Evolutionary conservation across 306 rosid species (phyloP), one percentile per base, ranked within the genome.

Genomic region (Rosa persica): DNA sequence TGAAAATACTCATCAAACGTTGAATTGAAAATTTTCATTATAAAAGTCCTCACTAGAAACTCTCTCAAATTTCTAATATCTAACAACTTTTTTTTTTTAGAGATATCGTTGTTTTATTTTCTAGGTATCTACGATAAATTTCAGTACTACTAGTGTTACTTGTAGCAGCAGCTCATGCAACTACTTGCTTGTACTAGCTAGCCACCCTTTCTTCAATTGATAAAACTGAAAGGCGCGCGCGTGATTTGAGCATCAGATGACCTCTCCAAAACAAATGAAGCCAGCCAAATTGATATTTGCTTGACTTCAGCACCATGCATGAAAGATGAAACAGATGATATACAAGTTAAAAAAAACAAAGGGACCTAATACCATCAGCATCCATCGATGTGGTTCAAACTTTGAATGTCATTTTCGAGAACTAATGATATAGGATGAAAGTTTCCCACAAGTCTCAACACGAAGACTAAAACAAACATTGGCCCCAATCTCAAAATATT

Each of bases 391-490:
- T 10, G 5, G 16, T 23, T 12, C 68, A 64, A 15, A 64, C 68
- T 64, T 64, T 64, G 68, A 64, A 64, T 34, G 68, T 64, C 43
- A 34, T 64, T 64, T 30, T 64, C 68, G 7, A 16, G n/a, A 62
- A 30, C 20, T 6, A 62, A 58, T 58, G 25, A 58, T 23, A 58
- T 22, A 48, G 19, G 54, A 48, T 19, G 60, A 54, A 54, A 54
- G 12, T 19, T 54, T 3, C 23, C 60, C 25, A 19, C 60, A 6
- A 19, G 60, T 54, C 60, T 54, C 25, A 20, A 20, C 0, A 54
- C 60, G 60, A 54, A 54, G 60, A 54, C 60, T 20, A 7, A 8
- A 20, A 54, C 25, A 20, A 20, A 19, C 58, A 52, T 20, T 52
- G 58, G 58, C 23, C 58, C 58, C 58, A 52, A 54, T 51, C 58